Evolutionary conservation across 805 yeast genomes (phyloP).

Genomic region (Barnettozyma sucrosica): DNA sequence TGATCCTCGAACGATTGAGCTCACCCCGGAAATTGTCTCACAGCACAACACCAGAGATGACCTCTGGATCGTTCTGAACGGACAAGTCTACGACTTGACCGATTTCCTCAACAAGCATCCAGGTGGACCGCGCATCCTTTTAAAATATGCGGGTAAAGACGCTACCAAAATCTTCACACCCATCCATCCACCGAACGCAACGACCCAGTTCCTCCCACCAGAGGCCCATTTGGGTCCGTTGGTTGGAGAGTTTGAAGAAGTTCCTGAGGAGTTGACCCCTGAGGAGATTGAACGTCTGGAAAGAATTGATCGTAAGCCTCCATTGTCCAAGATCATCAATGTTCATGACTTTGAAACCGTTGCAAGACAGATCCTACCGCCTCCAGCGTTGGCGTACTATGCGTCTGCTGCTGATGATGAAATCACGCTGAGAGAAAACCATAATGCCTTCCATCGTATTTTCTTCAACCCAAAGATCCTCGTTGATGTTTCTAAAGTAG

Average conservation of each 20-base stretch:
- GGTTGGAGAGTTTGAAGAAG: conserved; percentile 31
- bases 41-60: conserved; percentile 39
- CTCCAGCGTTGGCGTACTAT: conserved; percentile 88
- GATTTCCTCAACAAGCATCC: conserved; percentile 76
- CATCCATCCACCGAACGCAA: conserved; percentile 84
- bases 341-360: conserved; percentile 82
- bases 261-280: conserved; percentile 28
- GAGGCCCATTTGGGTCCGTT: conserved; percentile 61
- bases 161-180: conserved; percentile 84
- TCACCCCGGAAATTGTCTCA: conserved; percentile 25
- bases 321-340: conserved; percentile 63
- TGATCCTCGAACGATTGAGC: conserved; percentile 6
- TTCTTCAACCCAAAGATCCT: conserved; percentile 82
- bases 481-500: conserved; percentile 74
- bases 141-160: conserved; percentile 77
- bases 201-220: conserved; percentile 52
- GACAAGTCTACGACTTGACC: conserved; percentile 73
- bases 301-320: conserved; percentile 52
- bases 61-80: conserved; percentile 83
- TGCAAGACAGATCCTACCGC: conserved; percentile 72
- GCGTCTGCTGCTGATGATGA: conserved; percentile 93
- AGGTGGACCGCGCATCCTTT: conserved; percentile 66
- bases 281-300: conserved; percentile 40
- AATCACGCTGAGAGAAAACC: conserved; percentile 84
- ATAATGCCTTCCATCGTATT: conserved; percentile 79